Evolutionary conservation across 371 early-diverging fungal species (phyloP), one percentile per base, ranked within the genome.

Genomic region (Mortierella sp.): DNA sequence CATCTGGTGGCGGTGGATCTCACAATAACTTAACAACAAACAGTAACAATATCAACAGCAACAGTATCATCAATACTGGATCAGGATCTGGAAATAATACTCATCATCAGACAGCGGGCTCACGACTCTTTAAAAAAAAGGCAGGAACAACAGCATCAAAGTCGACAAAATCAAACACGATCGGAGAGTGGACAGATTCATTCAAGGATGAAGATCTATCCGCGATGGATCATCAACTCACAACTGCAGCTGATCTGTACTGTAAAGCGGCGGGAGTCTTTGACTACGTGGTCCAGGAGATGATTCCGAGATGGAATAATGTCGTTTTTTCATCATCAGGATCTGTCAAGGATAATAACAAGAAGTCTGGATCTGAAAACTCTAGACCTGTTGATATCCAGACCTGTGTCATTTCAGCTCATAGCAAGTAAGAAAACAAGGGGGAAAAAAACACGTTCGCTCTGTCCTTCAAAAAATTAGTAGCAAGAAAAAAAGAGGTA

Each of bases 211-310:
- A 59, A 17, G 63, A 62, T 44, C 17, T 66, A 46, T 59, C 60
- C 24, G 57, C 50, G 23, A 78, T 78, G 11, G 71, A 78, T 55
- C 64, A 63, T 5, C 60, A 64, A 24, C 67, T 71, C 27, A 81
- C 79, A 23, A 70, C 83, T 67, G 86, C 86, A 6, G 87, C 88
- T 7, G 87, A 87, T 64, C 60, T 83, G 28, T 71, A 88, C 32
- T 84, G 84, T 60, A 87, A 79, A 27, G 87, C 87, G 0, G 86
- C 88, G 1, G 82, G 89, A 19, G 76, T 87, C 3, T 89, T 89
- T 73, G 75, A 83, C 37, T 85, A 82, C 44, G 71, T 89, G 12
- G 83, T 82, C 0, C 83, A 86, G 34, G 70, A 83, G 14, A 82
- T 86, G 41, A 83, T 85, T 39, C 87, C 86, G 1, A 81, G 71